Percentiles rank a stretch among this genome's conserved stretches.
Evolutionary conservation across 352 stramenopile species (phyloP).

Genomic region (Globisporangium emineosum): DNA sequence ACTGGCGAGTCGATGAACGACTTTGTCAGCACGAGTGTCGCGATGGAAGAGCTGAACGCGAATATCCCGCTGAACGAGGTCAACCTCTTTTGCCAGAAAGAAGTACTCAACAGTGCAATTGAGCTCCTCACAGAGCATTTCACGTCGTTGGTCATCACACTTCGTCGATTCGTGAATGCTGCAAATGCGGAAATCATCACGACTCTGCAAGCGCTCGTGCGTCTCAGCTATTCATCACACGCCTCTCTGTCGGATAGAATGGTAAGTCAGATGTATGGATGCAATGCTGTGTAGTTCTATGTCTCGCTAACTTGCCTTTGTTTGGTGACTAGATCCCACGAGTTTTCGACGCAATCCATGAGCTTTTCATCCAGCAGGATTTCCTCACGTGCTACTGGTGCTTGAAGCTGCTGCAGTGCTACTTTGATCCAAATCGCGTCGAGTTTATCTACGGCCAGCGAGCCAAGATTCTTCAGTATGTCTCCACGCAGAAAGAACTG

Average conservation of each 20-base stretch:
- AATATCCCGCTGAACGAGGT: constrained; percentile 46
- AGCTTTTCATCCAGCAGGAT: constrained; percentile 57
- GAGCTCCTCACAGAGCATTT: constrained; percentile 50
- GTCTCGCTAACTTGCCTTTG: neutral
- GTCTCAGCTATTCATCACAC: constrained; percentile 41
- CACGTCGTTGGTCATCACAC: constrained; percentile 28
- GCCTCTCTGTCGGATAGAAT: constrained; percentile 36
- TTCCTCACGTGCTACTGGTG: constrained; percentile 68
- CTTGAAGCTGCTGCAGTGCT: constrained; percentile 57
- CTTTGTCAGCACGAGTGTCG: constrained; percentile 30
- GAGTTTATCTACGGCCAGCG: constrained; percentile 35
- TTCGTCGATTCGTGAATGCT: constrained; percentile 33
- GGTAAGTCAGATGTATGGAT: constrained; percentile 23
- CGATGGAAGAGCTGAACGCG: constrained; percentile 59
- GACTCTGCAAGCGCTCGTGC: constrained; percentile 50
- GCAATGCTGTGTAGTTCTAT: neutral
- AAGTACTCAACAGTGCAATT: constrained; percentile 42
- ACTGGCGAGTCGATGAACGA: constrained; percentile 52
- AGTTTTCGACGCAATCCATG: constrained; percentile 50
- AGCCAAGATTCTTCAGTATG: constrained; percentile 53
- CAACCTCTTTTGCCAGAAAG: constrained; percentile 27
- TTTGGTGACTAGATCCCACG: constrained; percentile 31
- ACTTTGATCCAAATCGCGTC: constrained; percentile 42
- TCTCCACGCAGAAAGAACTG: constrained; percentile 45
- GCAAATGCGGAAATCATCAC: constrained; percentile 38